These are phyloP conservation scores for Colletotrichum musicola DNA, from an alignment of 2,329 filamentous ascomycete genomes.

Conservation along the genomic window DNA sequence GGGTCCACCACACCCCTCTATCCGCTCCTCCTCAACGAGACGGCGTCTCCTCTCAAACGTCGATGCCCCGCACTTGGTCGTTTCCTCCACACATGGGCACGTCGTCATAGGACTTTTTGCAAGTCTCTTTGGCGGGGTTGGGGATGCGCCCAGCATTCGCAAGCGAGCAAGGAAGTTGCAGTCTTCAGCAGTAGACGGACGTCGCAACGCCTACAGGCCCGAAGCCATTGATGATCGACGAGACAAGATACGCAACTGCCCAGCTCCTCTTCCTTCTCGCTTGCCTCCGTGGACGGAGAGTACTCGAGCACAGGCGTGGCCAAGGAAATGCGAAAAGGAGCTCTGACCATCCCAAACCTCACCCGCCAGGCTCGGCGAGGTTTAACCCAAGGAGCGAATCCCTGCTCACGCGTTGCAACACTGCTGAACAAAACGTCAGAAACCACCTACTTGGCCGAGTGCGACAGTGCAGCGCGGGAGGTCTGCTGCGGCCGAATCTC, in stretches of 20 bases:
- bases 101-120: conserved; percentile 36
- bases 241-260: conserved; percentile 12
- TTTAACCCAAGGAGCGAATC: conserved; percentile 23
- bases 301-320: background rate
- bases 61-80: conserved; percentile 33
- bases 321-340: conserved; percentile 15
- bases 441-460: conserved; percentile 17
- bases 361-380: conserved; percentile 16
- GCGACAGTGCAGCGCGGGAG: conserved; percentile 11
- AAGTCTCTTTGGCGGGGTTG: conserved; percentile 38
- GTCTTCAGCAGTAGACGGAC: background rate
- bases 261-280: background rate
- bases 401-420: conserved; percentile 31
- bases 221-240: background rate
- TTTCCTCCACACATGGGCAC: conserved; percentile 36
- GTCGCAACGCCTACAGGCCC: background rate
- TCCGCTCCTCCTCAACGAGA: conserved; percentile 29
- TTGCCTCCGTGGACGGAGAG: background rate
- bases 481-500: conserved; percentile 19
- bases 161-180: background rate
- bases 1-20: conserved; percentile 23
- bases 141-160: conserved; percentile 15
- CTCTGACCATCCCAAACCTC: conserved; percentile 23
- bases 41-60: conserved; percentile 21
- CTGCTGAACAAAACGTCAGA: conserved; percentile 22